phyloP scores from a whole-genome alignment of 306 rosid genomes.

The Corylus heterophylla region DNA sequence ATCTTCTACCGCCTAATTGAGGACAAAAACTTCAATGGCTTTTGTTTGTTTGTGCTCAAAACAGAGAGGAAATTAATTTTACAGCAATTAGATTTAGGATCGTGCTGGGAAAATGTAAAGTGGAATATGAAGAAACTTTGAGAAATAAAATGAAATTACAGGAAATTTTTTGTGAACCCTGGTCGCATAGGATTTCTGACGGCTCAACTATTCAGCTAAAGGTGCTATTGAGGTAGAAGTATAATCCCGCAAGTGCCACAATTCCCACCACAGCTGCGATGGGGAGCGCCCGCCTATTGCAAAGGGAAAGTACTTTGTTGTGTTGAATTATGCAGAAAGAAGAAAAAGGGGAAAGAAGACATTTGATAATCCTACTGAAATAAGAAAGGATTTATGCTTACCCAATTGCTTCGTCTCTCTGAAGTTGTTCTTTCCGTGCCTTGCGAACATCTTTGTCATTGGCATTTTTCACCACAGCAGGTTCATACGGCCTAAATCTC shows the following conservation, averaged over 20 bases:
- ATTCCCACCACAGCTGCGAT: slow-evolving; percentile 69
- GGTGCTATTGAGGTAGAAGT: slow-evolving; percentile 66
- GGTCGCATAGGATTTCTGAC: neutral
- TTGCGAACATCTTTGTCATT: slow-evolving; percentile 59
- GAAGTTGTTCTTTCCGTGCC: slow-evolving; percentile 62
- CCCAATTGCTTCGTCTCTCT: slow-evolving; percentile 80
- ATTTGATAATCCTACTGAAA: neutral
- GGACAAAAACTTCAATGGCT: neutral
- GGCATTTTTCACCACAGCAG: slow-evolving; percentile 54
- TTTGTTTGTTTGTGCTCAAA: neutral
- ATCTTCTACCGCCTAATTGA: neutral
- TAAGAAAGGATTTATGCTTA: slow-evolving; percentile 27
- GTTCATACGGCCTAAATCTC: slow-evolving; percentile 70
- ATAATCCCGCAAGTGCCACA: slow-evolving; percentile 72
- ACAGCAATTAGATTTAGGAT: neutral
- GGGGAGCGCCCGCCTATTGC: slow-evolving; percentile 72
- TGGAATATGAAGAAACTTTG: neutral
- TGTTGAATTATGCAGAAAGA: slow-evolving; percentile 2
- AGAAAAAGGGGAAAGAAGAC: neutral
- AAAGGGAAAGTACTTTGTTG: neutral
- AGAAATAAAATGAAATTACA: slow-evolving; percentile 16
- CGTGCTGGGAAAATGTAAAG: neutral
- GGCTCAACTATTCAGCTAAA: slow-evolving; percentile 20
- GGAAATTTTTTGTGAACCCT: neutral
- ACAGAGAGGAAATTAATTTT: neutral